Percentiles rank a stretch among this genome's conserved stretches.
These are phyloP conservation scores for Psilocybe subaeruginosa DNA, from an alignment of 768 basidiomycete species.

Conservation along the genomic window DNA sequence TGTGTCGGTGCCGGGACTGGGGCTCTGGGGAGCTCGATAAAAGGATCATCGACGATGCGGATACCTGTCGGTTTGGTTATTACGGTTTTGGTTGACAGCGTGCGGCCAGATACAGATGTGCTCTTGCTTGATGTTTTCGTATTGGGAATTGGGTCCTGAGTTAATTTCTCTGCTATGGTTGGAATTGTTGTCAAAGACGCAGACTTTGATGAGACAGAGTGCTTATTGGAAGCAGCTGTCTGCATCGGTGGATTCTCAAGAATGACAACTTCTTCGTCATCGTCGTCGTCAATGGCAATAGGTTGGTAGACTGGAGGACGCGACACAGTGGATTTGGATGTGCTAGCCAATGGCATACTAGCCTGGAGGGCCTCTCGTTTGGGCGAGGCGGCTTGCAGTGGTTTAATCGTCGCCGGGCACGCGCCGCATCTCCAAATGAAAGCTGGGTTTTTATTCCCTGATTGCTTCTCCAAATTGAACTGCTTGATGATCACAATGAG, in stretches of 20 bases:
- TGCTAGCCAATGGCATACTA: neutral
- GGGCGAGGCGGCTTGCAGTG: neutral
- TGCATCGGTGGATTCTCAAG: neutral
- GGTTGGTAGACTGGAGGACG: neutral
- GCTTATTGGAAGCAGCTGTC: neutral
- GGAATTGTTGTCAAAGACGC: neutral
- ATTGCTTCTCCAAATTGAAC: conserved; percentile 13
- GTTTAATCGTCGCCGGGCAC: conserved; percentile 3
- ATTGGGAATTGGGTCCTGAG: neutral
- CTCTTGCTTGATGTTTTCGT: neutral
- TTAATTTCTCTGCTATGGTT: neutral
- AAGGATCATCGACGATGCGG: conserved; percentile 17
- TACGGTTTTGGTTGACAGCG: neutral
- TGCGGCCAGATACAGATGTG: neutral
- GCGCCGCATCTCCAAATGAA: conserved; percentile 22
- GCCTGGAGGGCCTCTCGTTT: neutral
- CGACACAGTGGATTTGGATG: neutral
- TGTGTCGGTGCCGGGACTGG: neutral
- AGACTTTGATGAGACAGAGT: neutral
- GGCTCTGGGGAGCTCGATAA: neutral
- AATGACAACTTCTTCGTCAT: conserved; percentile 1
- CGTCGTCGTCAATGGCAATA: conserved; percentile 1
- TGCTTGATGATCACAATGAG: conserved; percentile 32
- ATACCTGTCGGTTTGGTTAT: conserved; percentile 3
- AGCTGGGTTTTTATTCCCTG: conserved; percentile 3